Conservation (phyloP, 2,329 filamentous ascomycete species). For the Penicillium sumatraense region DNA sequence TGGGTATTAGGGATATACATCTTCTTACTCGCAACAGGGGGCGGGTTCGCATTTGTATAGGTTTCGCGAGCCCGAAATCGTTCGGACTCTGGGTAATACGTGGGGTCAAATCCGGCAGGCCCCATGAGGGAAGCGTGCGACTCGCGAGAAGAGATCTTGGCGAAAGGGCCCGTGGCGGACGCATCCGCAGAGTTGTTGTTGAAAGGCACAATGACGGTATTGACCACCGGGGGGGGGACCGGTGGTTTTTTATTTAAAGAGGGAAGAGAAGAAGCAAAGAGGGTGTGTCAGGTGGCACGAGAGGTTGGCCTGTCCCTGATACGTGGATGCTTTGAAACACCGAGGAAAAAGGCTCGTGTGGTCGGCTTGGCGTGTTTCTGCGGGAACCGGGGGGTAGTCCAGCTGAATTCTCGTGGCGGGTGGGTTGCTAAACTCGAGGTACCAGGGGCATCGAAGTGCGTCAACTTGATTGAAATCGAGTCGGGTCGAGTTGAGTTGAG, state of each 20-base stretch:
- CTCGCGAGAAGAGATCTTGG: conserved; percentile 62
- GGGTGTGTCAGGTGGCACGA: conserved; percentile 10
- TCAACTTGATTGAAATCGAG: background rate
- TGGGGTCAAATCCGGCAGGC: conserved; percentile 59
- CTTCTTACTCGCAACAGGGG: conserved; percentile 40
- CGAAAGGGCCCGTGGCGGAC: conserved; percentile 46
- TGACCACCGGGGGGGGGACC: conserved; percentile 33
- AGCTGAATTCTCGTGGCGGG: background rate
- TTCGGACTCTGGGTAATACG: conserved; percentile 53
- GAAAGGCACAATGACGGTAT: conserved; percentile 40
- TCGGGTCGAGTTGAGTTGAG: conserved; percentile 7
- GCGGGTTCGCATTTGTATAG: conserved; percentile 46
- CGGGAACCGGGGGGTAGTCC: background rate
- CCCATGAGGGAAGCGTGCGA: conserved; percentile 64
- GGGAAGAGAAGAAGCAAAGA: conserved; percentile 8
- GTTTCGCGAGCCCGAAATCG: conserved; percentile 59
- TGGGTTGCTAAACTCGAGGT: conserved; percentile 1
- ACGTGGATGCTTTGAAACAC: conserved; percentile 16
- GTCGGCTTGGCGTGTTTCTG: conserved; percentile 16
- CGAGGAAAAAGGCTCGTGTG: conserved; percentile 19
- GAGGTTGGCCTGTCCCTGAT: conserved; percentile 12
- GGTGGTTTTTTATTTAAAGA: conserved; percentile 27
- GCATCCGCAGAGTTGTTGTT: conserved; percentile 29
- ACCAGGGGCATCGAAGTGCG: conserved; percentile 10
- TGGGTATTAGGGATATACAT: conserved; percentile 80